A percentile compares a stretch with the other conserved stretches of the same genome.
Evolutionary conservation across 2,329 filamentous ascomycete genomes (phyloP).

Genomic region (Endocalyx cinctus): DNA sequence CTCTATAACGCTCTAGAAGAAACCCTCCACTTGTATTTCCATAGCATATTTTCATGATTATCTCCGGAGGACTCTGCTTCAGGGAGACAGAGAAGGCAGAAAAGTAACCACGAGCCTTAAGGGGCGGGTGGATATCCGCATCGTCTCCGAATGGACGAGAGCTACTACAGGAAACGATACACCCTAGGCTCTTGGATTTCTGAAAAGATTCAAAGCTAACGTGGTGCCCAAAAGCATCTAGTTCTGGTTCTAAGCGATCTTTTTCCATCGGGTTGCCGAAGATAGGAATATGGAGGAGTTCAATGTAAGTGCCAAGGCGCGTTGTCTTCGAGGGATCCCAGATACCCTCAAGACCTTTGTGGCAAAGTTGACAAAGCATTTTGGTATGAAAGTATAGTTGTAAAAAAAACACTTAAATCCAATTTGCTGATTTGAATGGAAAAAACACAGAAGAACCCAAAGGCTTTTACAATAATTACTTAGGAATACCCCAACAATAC

Average conservation of each 20-base stretch:
- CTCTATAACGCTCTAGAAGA: not conserved
- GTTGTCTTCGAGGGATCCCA: not conserved
- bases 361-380: conserved; percentile 3
- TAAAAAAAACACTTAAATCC: no score
- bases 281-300: not conserved
- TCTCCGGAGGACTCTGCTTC: not conserved
- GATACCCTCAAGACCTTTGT: conserved; percentile 1
- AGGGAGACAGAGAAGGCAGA: not conserved
- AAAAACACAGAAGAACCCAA: no score
- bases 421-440: no score
- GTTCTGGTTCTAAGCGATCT: conserved; percentile 2
- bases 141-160: not conserved
- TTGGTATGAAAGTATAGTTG: not conserved
- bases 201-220: conserved; percentile 2
- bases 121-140: not conserved
- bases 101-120: conserved; percentile 1
- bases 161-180: conserved; percentile 4
- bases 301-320: not conserved
- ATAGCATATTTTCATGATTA: not conserved
- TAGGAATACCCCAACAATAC: no score
- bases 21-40: not conserved
- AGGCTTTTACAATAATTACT: no score
- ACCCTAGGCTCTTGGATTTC: conserved; percentile 1
- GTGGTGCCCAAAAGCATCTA: conserved; percentile 4
- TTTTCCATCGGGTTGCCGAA: no score